Evolutionary conservation across 139 green algal genomes (phyloP).

Genomic region (Chlamydomonas eustigma): DNA sequence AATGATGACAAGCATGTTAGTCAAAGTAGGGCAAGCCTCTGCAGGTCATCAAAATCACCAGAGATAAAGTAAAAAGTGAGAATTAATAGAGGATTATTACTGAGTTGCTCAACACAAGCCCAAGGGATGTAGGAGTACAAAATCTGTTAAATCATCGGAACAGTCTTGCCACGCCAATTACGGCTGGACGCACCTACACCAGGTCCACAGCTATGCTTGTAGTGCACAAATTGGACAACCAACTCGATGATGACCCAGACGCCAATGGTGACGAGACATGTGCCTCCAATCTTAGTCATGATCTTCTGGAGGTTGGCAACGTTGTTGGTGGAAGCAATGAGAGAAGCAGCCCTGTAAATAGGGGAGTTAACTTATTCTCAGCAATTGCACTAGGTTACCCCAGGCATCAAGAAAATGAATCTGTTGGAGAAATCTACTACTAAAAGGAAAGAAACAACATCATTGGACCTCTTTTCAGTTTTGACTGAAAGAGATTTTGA

Average conservation of each 20-base stretch:
- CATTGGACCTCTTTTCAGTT: too few relatives aligned
- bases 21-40: conserved; percentile 74
- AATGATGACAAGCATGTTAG: conserved; percentile 87
- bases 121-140: too few relatives aligned
- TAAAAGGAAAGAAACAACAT: too few relatives aligned
- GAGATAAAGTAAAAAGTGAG: not conserved
- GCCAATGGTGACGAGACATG: conserved; percentile 77
- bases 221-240: conserved; percentile 69
- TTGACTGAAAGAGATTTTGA: too few relatives aligned
- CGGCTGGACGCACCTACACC: conserved; percentile 62
- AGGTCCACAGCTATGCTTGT: conserved; percentile 52
- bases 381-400: too few relatives aligned
- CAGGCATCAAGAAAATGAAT: too few relatives aligned
- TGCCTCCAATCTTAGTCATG: conserved; percentile 78
- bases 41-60: not conserved
- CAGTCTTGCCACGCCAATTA: too few relatives aligned
- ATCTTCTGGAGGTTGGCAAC: conserved; percentile 82
- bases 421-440: too few relatives aligned
- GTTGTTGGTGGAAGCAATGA: conserved; percentile 71
- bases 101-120: not conserved
- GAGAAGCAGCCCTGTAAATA: conserved; percentile 58
- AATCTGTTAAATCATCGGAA: too few relatives aligned
- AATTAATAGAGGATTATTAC: too few relatives aligned
- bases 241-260: conserved; percentile 75
- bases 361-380: too few relatives aligned